phyloP scores from a whole-genome alignment of 2,329 filamentous ascomycete species.

The Cytospora mali region DNA sequence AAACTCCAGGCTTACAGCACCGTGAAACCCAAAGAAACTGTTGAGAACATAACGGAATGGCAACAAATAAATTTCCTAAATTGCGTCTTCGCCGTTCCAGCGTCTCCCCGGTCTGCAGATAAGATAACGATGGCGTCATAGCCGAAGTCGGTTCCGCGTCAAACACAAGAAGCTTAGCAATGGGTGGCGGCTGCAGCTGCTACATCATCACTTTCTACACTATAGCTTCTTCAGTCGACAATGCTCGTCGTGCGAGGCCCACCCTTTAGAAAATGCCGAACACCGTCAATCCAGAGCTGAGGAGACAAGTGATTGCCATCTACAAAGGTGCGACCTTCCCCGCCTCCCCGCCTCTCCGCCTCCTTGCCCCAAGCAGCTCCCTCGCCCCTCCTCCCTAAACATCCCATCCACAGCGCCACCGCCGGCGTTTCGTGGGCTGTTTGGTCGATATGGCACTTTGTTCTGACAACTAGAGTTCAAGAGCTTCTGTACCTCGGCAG shows the following conservation, averaged over 20 bases:
- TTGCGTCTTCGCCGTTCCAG: neutral
- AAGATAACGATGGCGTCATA: constrained; percentile 31
- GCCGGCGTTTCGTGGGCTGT: neutral
- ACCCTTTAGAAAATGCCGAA: constrained; percentile 32
- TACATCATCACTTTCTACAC: neutral
- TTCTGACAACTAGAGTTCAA: constrained; percentile 39
- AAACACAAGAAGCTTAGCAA: too few relatives aligned
- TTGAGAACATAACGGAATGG: neutral
- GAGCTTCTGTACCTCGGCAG: constrained; percentile 83
- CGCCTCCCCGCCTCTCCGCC: neutral
- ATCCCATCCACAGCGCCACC: neutral
- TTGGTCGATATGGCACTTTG: too few relatives aligned
- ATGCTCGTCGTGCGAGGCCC: neutral
- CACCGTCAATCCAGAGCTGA: constrained; percentile 58
- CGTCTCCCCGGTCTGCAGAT: neutral
- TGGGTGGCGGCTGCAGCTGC: neutral
- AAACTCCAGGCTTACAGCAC: neutral
- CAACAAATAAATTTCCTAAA: neutral
- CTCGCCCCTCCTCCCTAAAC: too few relatives aligned
- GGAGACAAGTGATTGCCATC: constrained; percentile 77
- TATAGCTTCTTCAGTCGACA: neutral
- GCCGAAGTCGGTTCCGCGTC: constrained; percentile 25
- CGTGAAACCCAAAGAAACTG: neutral
- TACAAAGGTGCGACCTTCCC: constrained; percentile 72
- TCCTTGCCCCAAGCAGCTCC: neutral